These are phyloP conservation scores for Pyracantha coccinea DNA, from an alignment of 331 rosid genomes.

Conservation along the genomic window DNA sequence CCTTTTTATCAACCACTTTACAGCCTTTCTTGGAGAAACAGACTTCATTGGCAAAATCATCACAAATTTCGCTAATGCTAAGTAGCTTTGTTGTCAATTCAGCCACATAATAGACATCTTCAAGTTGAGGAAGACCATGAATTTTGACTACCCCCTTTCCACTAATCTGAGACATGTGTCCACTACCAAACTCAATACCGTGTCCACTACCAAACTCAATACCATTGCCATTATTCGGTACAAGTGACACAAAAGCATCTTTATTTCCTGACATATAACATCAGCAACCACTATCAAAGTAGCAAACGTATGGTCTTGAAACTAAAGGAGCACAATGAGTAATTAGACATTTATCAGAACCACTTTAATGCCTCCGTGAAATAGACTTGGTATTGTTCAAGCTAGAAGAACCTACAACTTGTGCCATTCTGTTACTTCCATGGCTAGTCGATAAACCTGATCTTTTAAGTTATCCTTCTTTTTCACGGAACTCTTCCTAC, in stretches of 20 bases:
- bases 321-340: too few relatives aligned
- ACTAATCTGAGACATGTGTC: neutral
- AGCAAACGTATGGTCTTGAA: too few relatives aligned
- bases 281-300: too few relatives aligned
- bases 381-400: neutral
- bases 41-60: too few relatives aligned
- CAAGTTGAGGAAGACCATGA: neutral
- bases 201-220: neutral
- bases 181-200: neutral
- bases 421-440: neutral
- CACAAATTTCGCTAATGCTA: neutral
- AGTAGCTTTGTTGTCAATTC: too few relatives aligned
- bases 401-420: neutral
- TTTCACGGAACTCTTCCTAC: accelerated
- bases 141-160: too few relatives aligned
- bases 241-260: neutral
- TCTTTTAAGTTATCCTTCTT: too few relatives aligned
- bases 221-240: neutral
- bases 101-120: too few relatives aligned
- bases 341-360: neutral
- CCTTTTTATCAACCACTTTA: too few relatives aligned
- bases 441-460: neutral
- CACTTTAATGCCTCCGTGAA: neutral
- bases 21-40: too few relatives aligned
- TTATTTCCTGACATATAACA: neutral